phyloP scores from a whole-genome alignment of 2,329 filamentous ascomycete genomes.

The Colletotrichum incanum region DNA sequence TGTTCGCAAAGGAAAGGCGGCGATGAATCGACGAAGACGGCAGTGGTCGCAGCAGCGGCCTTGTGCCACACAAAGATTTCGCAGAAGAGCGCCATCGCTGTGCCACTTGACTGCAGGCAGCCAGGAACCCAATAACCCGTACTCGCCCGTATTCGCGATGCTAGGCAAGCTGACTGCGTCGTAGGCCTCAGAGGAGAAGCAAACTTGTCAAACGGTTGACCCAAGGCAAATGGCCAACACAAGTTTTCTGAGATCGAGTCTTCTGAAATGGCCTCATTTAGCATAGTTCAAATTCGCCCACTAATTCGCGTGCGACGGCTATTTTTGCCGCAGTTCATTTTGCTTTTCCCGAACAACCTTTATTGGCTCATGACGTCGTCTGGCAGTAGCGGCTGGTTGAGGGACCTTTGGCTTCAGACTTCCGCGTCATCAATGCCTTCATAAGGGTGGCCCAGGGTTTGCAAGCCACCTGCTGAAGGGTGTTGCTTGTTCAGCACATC shows the following conservation, averaged over 20 bases:
- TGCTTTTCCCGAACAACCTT: constrained; percentile 14
- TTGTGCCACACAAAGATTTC: constrained; percentile 31
- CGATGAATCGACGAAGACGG: neutral
- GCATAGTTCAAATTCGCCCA: neutral
- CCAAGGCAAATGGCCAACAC: neutral
- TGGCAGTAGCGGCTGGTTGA: constrained; percentile 15
- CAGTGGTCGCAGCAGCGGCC: neutral
- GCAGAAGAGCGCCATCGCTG: constrained; percentile 23
- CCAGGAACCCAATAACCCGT: constrained; percentile 22
- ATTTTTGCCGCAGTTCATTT: constrained; percentile 25
- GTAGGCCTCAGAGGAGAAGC: constrained; percentile 11
- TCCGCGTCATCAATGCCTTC: constrained; percentile 24
- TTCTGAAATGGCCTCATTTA: constrained; percentile 25
- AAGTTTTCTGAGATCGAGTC: neutral
- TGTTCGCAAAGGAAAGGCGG: constrained; percentile 1
- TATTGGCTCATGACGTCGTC: constrained; percentile 30
- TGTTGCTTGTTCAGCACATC: neutral
- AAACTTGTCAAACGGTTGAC: constrained; percentile 4
- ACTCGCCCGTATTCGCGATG: constrained; percentile 20
- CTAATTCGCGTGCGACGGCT: neutral
- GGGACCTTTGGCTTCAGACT: constrained; percentile 18
- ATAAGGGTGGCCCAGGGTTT: constrained; percentile 15
- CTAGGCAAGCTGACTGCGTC: constrained; percentile 32
- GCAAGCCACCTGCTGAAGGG: constrained; percentile 1
- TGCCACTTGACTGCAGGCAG: constrained; percentile 28